Evolutionary conservation across 768 basidiomycete species (phyloP), one percentile per base, ranked within the genome.

Genomic region (Trametes sanguinea): DNA sequence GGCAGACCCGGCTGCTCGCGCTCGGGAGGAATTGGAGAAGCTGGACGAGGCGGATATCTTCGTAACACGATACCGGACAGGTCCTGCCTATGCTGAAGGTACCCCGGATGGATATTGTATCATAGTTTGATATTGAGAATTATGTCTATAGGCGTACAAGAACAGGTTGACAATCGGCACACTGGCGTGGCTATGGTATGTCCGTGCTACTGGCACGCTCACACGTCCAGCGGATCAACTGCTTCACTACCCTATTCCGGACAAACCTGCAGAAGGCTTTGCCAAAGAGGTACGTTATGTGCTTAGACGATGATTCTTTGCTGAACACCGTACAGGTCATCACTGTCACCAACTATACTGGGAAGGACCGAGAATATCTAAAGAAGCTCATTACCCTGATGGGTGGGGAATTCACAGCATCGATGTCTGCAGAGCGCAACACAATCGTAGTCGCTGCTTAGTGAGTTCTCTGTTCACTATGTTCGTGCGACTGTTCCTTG

Each of bases 271-370:
- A 13, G 80, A 81, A 6, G 85, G 79, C 1, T 89, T 94, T 56
- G 69, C 75, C 0, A 72, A 73, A 1, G 85, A 88, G 73, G 92
- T 94, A 65, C 50, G 89, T 76, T 1, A 68, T 2, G 14, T 16
- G 14, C 16, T 22, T 13, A 3, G 22, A 4, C 40, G 7, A 16
- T 16, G 6, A 6, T 2, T 35, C 14, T 10, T 32, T 3, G 44
- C 46, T 66, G n/a, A 64, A 43, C 4, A 13, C 14, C 8, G 5
- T 14, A 16, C 62, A 94, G 90, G 80, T 84, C 65, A 86, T 96
- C 57, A 91, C 94, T 0, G 80, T 96, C 1, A 94, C 94, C 0
- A 95, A 95, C 70, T 96, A 95, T 71, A 90, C 91, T 0, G 94
- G 95, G 2, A 85, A 88, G 40, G 82, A 90, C 6, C 82, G 94